Evolutionary conservation across 306 rosid species (phyloP).

Genomic region (Sesbania bispinosa): DNA sequence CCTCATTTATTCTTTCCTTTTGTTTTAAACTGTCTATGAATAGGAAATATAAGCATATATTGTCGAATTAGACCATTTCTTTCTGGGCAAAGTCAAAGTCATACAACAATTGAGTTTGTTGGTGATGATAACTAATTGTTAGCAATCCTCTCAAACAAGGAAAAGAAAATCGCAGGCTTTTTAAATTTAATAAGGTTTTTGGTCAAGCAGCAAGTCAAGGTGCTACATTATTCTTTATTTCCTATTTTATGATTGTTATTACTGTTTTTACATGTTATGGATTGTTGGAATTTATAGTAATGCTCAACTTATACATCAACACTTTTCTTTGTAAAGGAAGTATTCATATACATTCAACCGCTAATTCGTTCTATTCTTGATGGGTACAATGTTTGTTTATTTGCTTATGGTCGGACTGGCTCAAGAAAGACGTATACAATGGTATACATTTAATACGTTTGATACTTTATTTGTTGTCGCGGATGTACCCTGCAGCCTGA

Average conservation of each 20-base stretch:
- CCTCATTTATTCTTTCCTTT: conserved; percentile 15
- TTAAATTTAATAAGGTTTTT: conserved; percentile 94
- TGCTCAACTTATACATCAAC: conserved; percentile 10
- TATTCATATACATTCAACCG: conserved; percentile 81
- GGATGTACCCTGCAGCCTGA: too few species aligned
- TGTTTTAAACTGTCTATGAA: conserved; percentile 15
- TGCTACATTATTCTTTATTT: conserved; percentile 26
- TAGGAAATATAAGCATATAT: conserved; percentile 95
- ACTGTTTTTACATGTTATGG: conserved; percentile 12
- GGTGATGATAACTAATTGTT: conserved; percentile 78
- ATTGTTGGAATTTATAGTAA: background rate
- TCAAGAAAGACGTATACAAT: conserved; percentile 96
- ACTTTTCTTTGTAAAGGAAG: conserved; percentile 61
- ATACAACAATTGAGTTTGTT: conserved; percentile 70
- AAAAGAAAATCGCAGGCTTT: conserved; percentile 73
- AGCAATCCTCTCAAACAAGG: conserved; percentile 86
- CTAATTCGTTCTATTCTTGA: conserved; percentile 92
- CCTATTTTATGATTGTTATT: background rate
- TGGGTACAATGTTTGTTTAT: conserved; percentile 96
- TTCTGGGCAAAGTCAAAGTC: conserved; percentile 81
- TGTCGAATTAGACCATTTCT: conserved; percentile 97
- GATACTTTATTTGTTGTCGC: too few species aligned
- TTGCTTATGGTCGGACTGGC: conserved; percentile 99
- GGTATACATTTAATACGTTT: conserved; percentile 48
- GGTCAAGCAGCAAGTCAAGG: conserved; percentile 85